phyloP scores from a whole-genome alignment of 2,329 filamentous ascomycete species.

The Paecilomyces variotii region DNA sequence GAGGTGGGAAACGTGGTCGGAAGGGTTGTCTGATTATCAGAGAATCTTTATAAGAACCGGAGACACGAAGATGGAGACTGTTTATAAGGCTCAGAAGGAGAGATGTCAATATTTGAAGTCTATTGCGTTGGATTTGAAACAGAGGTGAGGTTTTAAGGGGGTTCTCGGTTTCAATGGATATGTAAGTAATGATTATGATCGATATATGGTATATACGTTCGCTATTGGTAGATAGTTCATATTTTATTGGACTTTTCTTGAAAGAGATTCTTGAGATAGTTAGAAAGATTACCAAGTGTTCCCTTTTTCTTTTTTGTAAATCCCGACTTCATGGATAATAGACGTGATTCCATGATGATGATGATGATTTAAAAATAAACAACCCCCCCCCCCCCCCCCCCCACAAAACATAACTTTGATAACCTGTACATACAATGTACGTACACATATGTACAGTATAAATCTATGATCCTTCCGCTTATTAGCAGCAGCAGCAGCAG shows the following conservation, averaged over 20 bases:
- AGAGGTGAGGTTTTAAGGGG: constrained; percentile 15
- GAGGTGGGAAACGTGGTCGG: constrained; percentile 43
- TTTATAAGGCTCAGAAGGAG: constrained; percentile 29
- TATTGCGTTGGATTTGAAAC: constrained; percentile 42
- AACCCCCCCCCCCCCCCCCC: neutral
- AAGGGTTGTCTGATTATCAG: constrained; percentile 13
- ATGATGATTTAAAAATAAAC: neutral
- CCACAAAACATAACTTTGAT: neutral
- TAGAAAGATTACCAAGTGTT: neutral
- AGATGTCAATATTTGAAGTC: constrained; percentile 44
- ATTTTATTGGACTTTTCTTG: neutral
- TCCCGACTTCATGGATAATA: neutral
- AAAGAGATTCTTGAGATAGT: neutral
- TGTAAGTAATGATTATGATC: neutral
- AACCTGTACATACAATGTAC: neutral
- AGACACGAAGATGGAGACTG: constrained; percentile 40
- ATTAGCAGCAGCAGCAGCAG: neutral
- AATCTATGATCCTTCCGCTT: neutral
- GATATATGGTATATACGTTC: neutral
- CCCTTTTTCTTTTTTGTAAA: neutral
- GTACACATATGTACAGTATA: neutral
- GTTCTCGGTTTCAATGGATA: neutral
- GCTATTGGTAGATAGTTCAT: neutral
- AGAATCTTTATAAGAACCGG: constrained; percentile 40
- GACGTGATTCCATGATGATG: neutral